Evolutionary conservation across 108 stramenopile species (phyloP), one percentile per base, ranked within the genome.

Genomic region (Conticribra guillardii): DNA sequence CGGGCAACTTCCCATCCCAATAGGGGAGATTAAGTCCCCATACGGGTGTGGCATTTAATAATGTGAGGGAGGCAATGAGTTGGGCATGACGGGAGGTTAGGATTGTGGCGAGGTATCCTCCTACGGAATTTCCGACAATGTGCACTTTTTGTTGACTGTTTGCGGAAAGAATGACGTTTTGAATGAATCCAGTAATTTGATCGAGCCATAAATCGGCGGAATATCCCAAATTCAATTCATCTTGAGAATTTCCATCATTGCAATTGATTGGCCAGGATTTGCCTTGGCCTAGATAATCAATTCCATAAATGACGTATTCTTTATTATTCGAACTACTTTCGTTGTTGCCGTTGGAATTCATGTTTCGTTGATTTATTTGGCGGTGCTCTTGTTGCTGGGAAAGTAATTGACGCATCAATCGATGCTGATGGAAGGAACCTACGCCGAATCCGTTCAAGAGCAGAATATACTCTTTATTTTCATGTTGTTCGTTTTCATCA

Each of bases 241-340:
- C 76, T 11, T 64, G 55, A 0, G 85, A 81, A 18, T 51, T 44
- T 37, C 90, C 93, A 69, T 91, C 89, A 26, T 86, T 46, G 61
- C 86, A 89, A 67, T 89, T 61, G 11, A n/a, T 26, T 11, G 94
- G 94, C 94, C 94, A 95, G 51, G 86, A 87, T 15, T 70, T 52
- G 16, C 94, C 94, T 81, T 95, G 94, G 11, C 94, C 94, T n/a
- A 95, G 63, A 68, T 92, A 92, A 51, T 95, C 94, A 2, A 95
- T 71, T 30, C 83, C 79, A 65, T 95, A 92, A 0, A 95, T 55
- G 8, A 67, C 62, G 28, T 59, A 54, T n/a, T 57, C 46, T 30
- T 48, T 54, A 19, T 60, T 60, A 24, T 59, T 45, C 3, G 59
- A 47, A 19, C 53, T 15, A 64, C 56, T 49, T 37, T 54, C 21